Percentiles rank a stretch among this genome's conserved stretches.
phyloP scores from a whole-genome alignment of 345 rosid genomes.

The Aurinia saxatilis region DNA sequence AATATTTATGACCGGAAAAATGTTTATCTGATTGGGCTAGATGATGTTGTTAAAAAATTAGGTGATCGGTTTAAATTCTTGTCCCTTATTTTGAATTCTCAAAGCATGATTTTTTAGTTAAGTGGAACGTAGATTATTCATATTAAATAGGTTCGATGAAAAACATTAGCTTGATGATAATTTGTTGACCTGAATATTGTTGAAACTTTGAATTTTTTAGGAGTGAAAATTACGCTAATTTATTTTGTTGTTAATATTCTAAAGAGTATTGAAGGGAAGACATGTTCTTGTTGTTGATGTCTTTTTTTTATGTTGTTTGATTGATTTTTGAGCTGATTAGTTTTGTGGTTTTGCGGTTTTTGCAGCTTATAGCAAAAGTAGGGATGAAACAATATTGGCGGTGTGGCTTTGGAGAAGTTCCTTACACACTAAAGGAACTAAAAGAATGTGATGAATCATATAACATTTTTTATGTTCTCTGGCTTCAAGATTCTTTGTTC shows the following conservation, averaged over 20 bases:
- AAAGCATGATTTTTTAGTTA: not conserved
- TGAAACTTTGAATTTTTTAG: conserved; percentile 25
- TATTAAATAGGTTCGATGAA: no score
- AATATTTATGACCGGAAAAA: conserved; percentile 42
- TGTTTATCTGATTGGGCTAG: conserved; percentile 55
- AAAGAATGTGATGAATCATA: conserved; percentile 32
- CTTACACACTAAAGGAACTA: conserved; percentile 41
- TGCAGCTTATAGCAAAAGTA: conserved; percentile 62
- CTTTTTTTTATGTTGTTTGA: not conserved
- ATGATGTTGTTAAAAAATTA: conserved; percentile 54
- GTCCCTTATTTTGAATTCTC: not conserved
- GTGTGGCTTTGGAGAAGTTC: conserved; percentile 70
- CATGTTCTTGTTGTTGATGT: not conserved
- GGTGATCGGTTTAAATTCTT: conserved; percentile 23
- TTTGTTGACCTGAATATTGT: not conserved
- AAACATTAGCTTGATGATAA: no score
- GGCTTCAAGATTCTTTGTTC: no score
- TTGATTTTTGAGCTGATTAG: conserved; percentile 9
- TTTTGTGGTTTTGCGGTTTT: not conserved
- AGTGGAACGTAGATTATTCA: not conserved
- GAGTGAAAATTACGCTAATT: conserved; percentile 68
- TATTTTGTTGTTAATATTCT: conserved; percentile 75
- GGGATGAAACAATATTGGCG: conserved; percentile 71
- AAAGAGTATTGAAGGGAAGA: conserved; percentile 63
- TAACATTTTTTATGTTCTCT: not conserved